Percentiles rank a stretch among this genome's conserved stretches.
These are phyloP conservation scores for Zoysia japonica DNA, from an alignment of 176 grass and related monocot species.

Conservation along the genomic window DNA sequence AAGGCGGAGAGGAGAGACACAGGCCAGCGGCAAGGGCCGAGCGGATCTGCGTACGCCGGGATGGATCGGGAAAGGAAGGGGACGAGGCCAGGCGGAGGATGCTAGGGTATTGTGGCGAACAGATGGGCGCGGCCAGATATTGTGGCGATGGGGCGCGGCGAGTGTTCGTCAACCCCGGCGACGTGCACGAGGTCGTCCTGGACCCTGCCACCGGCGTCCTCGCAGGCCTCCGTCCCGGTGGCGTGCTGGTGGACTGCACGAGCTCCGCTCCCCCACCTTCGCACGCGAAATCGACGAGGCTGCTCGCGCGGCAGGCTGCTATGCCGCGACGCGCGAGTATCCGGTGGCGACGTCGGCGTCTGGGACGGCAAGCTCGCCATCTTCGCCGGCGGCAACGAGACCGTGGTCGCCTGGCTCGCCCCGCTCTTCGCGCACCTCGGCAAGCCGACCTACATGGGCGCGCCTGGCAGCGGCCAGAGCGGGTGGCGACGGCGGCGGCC, in stretches of 20 bases:
- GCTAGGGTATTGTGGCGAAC: too few species aligned
- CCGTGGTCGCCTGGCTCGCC: constrained; percentile 60
- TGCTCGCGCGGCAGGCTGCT: constrained; percentile 38
- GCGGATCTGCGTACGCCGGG: too few species aligned
- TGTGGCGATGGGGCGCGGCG: too few species aligned
- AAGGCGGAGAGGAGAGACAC: too few species aligned
- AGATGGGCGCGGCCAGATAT: too few species aligned
- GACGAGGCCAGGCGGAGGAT: too few species aligned
- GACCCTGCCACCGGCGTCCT: constrained; percentile 50
- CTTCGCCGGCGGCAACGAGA: constrained; percentile 65
- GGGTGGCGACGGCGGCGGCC: too few species aligned
- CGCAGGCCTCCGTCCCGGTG: constrained; percentile 40
- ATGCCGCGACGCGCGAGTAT: constrained; percentile 63
- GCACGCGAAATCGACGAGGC: constrained; percentile 50
- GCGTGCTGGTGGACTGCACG: constrained; percentile 74
- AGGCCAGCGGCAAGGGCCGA: too few species aligned
- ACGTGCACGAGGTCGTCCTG: constrained; percentile 61
- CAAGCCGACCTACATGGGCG: constrained; percentile 72
- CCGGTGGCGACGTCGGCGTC: constrained; percentile 71
- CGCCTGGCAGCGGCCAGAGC: constrained; percentile 66
- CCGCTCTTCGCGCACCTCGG: constrained; percentile 61
- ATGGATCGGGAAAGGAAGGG: too few species aligned
- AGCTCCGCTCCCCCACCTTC: constrained; percentile 58
- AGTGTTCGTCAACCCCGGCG: constrained; percentile 65
- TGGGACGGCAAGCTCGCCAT: constrained; percentile 69